These are phyloP conservation scores for Ophiostoma ips DNA, from an alignment of 2,329 filamentous ascomycete genomes.

Conservation along the genomic window DNA sequence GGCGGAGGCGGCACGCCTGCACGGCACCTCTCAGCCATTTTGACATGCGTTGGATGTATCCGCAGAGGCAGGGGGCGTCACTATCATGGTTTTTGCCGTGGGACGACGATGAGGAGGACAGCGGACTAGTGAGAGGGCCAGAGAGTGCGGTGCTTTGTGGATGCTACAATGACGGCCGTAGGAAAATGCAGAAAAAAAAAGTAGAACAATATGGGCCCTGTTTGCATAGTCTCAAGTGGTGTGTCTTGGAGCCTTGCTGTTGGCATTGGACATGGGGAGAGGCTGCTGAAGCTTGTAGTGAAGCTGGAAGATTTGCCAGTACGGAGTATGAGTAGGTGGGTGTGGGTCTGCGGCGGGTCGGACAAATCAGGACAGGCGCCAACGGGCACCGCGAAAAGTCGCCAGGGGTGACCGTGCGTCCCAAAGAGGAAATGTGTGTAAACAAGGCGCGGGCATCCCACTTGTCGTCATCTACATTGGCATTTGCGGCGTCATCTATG, in stretches of 20 bases:
- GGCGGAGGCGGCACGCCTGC: not conserved
- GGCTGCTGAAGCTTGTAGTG: not conserved
- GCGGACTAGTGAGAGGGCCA: not conserved
- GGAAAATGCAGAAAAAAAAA: not conserved
- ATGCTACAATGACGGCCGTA: no score
- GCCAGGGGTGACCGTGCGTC: constrained; percentile 1
- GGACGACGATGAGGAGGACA: not conserved
- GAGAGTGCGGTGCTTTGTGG: not conserved
- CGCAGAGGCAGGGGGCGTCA: not conserved
- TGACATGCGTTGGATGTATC: constrained; percentile 4
- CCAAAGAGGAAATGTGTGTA: not conserved
- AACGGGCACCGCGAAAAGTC: not conserved
- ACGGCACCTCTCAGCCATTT: constrained; percentile 17
- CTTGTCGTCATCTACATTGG: not conserved
- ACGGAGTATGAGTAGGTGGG: no score
- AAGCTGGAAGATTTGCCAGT: not conserved
- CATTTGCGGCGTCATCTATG: not conserved
- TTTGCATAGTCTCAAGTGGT: not conserved
- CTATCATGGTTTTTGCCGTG: constrained; percentile 9
- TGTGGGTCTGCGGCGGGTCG: not conserved
- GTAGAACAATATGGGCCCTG: not conserved
- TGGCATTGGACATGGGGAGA: not conserved
- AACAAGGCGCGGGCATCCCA: constrained; percentile 1
- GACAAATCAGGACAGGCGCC: not conserved
- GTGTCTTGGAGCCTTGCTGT: not conserved